Evolutionary conservation across 805 yeast genomes (phyloP).

Genomic region (Yarrowia sp.): DNA sequence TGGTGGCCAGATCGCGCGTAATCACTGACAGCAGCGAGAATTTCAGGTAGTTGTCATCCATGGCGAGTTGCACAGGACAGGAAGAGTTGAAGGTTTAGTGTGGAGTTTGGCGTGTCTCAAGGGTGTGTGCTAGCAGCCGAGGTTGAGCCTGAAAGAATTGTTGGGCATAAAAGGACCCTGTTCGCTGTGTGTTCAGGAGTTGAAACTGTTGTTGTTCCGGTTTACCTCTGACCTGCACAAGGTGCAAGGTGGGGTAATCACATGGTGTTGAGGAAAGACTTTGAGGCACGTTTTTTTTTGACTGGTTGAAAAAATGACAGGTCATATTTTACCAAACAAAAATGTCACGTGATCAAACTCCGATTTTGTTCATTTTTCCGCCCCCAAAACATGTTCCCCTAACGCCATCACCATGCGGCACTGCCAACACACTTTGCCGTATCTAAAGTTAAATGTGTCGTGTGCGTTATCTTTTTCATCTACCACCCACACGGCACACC

Average conservation of each 20-base stretch:
- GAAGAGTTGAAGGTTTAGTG: slow-evolving; percentile 1
- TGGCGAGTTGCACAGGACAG: neutral
- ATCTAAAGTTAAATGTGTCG: slow-evolving; percentile 12
- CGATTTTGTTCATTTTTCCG: too few relatives aligned
- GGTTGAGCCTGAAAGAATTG: neutral
- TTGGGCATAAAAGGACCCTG: too few relatives aligned
- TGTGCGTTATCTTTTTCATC: slow-evolving; percentile 22
- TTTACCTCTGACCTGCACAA: too few relatives aligned
- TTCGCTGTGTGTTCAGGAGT: too few relatives aligned
- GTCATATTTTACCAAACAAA: too few relatives aligned
- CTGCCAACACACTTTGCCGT: neutral
- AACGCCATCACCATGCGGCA: neutral
- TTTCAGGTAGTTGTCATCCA: slow-evolving; percentile 14
- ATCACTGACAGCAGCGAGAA: slow-evolving; percentile 2
- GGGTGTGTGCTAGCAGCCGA: neutral
- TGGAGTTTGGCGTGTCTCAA: neutral
- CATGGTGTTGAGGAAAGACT: too few relatives aligned
- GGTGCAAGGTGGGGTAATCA: too few relatives aligned
- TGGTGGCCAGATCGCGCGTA: neutral
- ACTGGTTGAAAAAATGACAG: too few relatives aligned
- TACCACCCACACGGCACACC: neutral
- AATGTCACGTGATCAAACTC: too few relatives aligned
- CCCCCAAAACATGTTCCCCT: too few relatives aligned
- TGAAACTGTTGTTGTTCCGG: too few relatives aligned
- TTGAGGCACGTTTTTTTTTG: too few relatives aligned